Conservation (phyloP, 2,329 filamentous ascomycete genomes). For the Ophiostoma australiae region DNA sequence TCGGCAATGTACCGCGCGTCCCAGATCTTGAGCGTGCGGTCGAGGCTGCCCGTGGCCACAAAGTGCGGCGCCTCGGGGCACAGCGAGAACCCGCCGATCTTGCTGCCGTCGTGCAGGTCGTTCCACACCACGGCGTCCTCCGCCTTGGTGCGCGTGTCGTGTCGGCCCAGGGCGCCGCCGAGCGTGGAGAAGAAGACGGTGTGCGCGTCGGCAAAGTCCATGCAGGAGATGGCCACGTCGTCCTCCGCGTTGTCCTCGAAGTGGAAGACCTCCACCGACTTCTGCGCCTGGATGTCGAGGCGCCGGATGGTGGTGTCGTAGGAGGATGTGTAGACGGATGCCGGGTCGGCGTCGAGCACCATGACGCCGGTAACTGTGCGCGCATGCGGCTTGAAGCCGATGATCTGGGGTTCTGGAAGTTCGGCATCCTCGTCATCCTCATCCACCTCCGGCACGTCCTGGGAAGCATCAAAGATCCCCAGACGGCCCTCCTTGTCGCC, state of each 20-base stretch:
- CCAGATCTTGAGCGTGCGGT: slow-evolving; percentile 88
- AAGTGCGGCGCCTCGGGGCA: slow-evolving; percentile 77
- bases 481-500: slow-evolving; percentile 91
- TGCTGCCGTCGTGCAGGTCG: slow-evolving; percentile 70
- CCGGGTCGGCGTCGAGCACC: slow-evolving; percentile 67
- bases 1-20: slow-evolving; percentile 61
- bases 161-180: slow-evolving; percentile 70
- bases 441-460: slow-evolving; percentile 50
- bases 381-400: slow-evolving; percentile 83
- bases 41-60: slow-evolving; percentile 81
- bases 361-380: slow-evolving; percentile 83
- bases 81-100: slow-evolving; percentile 89
- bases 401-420: slow-evolving; percentile 68
- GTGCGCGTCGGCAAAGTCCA: slow-evolving; percentile 76
- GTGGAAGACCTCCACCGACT: slow-evolving; percentile 76
- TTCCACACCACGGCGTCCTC: slow-evolving; percentile 58
- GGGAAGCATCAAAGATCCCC: slow-evolving; percentile 85
- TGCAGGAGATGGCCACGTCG: slow-evolving; percentile 75
- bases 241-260: slow-evolving; percentile 53
- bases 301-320: slow-evolving; percentile 91
- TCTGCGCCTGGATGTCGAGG: slow-evolving; percentile 73
- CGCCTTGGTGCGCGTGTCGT: slow-evolving; percentile 63
- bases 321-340: slow-evolving; percentile 75
- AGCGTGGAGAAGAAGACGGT: slow-evolving; percentile 83
- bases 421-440: slow-evolving; percentile 58